Conservation (phyloP, 139 green algal species). For the Marvania coccoides region DNA sequence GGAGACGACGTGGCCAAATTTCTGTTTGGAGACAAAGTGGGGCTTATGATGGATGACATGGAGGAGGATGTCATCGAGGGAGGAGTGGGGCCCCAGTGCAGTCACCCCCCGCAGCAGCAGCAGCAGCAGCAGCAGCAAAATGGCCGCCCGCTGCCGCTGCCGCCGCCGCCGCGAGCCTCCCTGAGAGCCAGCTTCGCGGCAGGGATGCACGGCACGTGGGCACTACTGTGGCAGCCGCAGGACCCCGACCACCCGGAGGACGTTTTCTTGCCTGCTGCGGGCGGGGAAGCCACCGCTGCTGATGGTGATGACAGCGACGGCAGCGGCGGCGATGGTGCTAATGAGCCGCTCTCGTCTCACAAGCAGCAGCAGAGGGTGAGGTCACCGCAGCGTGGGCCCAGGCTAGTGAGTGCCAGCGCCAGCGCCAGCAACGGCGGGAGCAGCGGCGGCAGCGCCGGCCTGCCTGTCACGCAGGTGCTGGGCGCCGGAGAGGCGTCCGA, state of each 20-base stretch:
- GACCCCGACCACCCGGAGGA: conserved; percentile 8
- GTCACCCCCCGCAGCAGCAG: not conserved
- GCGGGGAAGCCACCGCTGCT: not conserved
- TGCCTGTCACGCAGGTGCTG: no score
- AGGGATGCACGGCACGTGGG: not conserved
- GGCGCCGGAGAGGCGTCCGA: no score
- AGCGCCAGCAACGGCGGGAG: not conserved
- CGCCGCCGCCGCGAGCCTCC: no score
- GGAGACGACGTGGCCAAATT: conserved; percentile 1
- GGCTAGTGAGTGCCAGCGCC: not conserved
- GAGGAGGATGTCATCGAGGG: not conserved
- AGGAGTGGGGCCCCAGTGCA: not conserved
- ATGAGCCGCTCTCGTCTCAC: no score
- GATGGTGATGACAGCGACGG: not conserved
- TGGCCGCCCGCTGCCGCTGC: not conserved
- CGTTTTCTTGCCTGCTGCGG: not conserved
- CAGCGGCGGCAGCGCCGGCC: not conserved
- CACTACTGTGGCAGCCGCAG: not conserved
- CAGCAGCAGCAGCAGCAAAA: not conserved
- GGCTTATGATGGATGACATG: not conserved
- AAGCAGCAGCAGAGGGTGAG: not conserved
- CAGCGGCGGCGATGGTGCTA: not conserved
- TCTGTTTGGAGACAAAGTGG: not conserved
- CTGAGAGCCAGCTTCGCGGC: conserved; percentile 1
- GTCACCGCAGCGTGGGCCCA: no score